phyloP scores from a whole-genome alignment of 805 yeast species.

The Kuraishia cidri region DNA sequence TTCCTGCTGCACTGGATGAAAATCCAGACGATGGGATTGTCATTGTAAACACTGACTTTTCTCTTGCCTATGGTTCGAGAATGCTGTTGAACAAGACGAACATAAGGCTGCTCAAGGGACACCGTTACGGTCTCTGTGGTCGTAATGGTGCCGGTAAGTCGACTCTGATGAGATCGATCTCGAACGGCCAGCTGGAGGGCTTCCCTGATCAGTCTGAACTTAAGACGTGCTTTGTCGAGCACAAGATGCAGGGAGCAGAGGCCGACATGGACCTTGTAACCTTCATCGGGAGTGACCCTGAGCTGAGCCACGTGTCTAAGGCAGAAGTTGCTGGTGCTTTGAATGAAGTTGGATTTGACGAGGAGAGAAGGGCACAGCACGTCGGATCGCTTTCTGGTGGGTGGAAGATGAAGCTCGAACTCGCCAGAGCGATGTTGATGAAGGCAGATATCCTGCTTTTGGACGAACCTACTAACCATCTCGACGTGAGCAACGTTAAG shows the following conservation, averaged over 20 bases:
- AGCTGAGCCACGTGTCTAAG: slow-evolving; percentile 50
- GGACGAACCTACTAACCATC: slow-evolving; percentile 98
- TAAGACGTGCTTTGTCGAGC: slow-evolving; percentile 95
- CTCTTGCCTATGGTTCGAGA: slow-evolving; percentile 95
- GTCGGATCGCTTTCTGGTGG: slow-evolving; percentile 97
- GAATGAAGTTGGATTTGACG: slow-evolving; percentile 83
- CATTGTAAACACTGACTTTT: slow-evolving; percentile 90
- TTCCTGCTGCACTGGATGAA: slow-evolving; percentile 42
- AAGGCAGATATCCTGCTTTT: slow-evolving; percentile 89
- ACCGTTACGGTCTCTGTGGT: slow-evolving; percentile 96
- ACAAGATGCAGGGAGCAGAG: slow-evolving; percentile 90
- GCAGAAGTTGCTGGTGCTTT: slow-evolving; percentile 73
- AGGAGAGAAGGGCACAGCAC: slow-evolving; percentile 78
- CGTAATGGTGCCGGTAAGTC: slow-evolving; percentile 99
- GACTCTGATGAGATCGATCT: slow-evolving; percentile 92
- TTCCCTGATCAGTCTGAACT: slow-evolving; percentile 86
- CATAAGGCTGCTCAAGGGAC: slow-evolving; percentile 83
- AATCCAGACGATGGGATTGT: slow-evolving; percentile 77
- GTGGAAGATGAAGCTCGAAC: slow-evolving; percentile 98
- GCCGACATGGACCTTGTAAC: slow-evolving; percentile 82
- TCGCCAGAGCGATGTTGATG: slow-evolving; percentile 98
- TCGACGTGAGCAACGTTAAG: slow-evolving; percentile 87
- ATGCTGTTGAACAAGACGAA: slow-evolving; percentile 93
- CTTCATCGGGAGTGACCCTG: slow-evolving; percentile 87
- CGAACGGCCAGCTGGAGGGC: slow-evolving; percentile 95